Base-by-base conservation (phyloP, 2,329 filamentous ascomycete genomes). In the Colletotrichum tabaci region DNA sequence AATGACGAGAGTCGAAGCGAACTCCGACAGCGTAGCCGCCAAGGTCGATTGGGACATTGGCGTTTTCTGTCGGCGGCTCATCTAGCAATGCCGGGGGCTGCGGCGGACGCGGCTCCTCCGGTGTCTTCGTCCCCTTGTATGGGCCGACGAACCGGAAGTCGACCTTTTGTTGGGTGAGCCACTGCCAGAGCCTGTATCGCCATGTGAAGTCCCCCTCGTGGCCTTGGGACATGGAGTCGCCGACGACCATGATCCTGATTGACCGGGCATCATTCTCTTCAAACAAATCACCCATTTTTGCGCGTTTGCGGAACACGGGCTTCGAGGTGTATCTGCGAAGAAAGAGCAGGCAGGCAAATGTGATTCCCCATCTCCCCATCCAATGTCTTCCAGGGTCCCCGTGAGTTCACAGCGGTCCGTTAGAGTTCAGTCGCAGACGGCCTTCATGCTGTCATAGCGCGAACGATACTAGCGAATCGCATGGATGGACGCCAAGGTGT, bases 171-270 rank as follows among this genome's bases (percentile, higher is more conserved):
- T 60, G 49, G 2, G 71, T 71, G 61, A 84, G 77, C 82, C 83
- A 85, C 58, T 84, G 66, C 78, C 79, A 83, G 15, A 85, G 73
- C 5, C 82, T 78, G 61, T 81, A 85, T 10, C 83, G 78, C 83
- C 83, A 85, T 12, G 83, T 85, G 62, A 77, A 82, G 71, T 84
- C 83, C 40, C 80, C 82, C 67, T 84, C 81, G 30, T 72, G 73
- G 15, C 82, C 82, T 42, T 83, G 80, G 3, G 79, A 76, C 64
- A 84, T 83, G 21, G 81, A 83, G 72, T 84, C 81, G 58, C 82
- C 82, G 8, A 82, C 77, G 9, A 82, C 74, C 76, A 84, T 78
- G 46, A 82, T 63, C 23, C 71, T 76, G 40, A 77, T 30, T 9
- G 50, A 30, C n/a, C n/a, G 12, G 6, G 7, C 16, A 6, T 2